Evolutionary conservation across 2,329 filamentous ascomycete genomes (phyloP).

Genomic region (Raffaelea arxii): DNA sequence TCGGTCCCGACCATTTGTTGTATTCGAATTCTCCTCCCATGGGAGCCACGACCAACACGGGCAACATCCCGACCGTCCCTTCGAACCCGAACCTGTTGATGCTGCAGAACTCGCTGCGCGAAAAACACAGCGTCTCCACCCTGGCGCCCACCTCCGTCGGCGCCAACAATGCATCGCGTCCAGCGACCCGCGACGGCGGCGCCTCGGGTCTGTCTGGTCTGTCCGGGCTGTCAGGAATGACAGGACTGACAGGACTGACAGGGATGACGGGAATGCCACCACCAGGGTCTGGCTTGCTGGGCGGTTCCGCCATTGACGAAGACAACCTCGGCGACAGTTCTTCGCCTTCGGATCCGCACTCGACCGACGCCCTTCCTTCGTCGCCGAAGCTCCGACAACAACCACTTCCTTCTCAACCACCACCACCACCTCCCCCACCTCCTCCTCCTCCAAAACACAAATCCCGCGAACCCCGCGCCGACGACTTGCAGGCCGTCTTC

Average conservation of each 20-base stretch:
- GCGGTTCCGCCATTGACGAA: constrained; percentile 28
- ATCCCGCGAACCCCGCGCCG: constrained; percentile 63
- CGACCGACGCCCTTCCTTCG: not conserved
- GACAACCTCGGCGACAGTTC: constrained; percentile 17
- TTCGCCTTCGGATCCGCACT: no score
- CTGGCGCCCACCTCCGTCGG: constrained; percentile 42
- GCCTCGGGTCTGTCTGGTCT: constrained; percentile 17
- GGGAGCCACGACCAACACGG: constrained; percentile 7
- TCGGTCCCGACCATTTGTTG: constrained; percentile 14
- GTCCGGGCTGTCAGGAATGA: constrained; percentile 19
- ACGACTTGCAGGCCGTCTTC: constrained; percentile 89
- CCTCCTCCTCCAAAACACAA: not conserved
- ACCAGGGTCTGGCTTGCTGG: constrained; percentile 13
- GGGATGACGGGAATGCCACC: not conserved
- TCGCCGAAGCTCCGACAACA: constrained; percentile 10
- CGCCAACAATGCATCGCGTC: constrained; percentile 36
- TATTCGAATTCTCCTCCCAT: no score
- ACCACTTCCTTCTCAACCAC: constrained; percentile 9
- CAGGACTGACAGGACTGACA: not conserved
- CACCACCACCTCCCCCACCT: not conserved
- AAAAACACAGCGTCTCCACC: constrained; percentile 55
- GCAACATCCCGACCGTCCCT: constrained; percentile 1
- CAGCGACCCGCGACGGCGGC: constrained; percentile 45
- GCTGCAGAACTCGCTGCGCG: constrained; percentile 28
- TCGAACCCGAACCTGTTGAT: not conserved